phyloP scores from a whole-genome alignment of 2,329 filamentous ascomycete genomes.

The Aspergillus amoenus region DNA sequence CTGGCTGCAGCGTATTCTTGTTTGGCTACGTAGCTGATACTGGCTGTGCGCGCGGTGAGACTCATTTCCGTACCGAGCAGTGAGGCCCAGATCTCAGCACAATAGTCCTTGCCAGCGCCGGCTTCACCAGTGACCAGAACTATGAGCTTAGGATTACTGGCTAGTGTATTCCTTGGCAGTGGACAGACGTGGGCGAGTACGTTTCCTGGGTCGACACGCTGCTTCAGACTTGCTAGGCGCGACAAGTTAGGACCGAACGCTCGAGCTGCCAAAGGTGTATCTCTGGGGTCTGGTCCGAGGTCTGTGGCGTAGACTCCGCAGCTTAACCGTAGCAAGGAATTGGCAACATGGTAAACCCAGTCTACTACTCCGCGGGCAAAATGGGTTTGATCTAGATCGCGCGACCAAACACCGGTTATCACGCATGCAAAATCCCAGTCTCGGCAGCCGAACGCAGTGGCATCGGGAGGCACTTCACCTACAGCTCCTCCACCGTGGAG shows the following conservation, averaged over 20 bases:
- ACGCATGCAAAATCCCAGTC: conserved; percentile 66
- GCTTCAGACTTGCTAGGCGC: conserved; percentile 55
- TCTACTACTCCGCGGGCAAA: conserved; percentile 37
- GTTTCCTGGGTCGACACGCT: conserved; percentile 48
- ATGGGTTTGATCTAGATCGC: conserved; percentile 51
- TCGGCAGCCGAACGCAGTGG: conserved; percentile 62
- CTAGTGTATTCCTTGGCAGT: conserved; percentile 36
- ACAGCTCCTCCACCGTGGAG: conserved; percentile 59
- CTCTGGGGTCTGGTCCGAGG: conserved; percentile 62
- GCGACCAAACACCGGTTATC: conserved; percentile 61
- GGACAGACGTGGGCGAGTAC: conserved; percentile 59
- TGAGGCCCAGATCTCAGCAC: conserved; percentile 54
- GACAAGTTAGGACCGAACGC: conserved; percentile 59
- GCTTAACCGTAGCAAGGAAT: conserved; percentile 50
- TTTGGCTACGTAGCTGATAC: conserved; percentile 61
- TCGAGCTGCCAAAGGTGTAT: conserved; percentile 49
- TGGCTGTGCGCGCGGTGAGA: conserved; percentile 45
- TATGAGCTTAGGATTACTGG: conserved; percentile 41
- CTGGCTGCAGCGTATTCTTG: conserved; percentile 53
- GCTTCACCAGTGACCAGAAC: conserved; percentile 55
- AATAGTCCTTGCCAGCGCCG: conserved; percentile 62
- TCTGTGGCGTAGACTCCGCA: conserved; percentile 60
- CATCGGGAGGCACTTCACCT: conserved; percentile 43
- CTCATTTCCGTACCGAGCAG: background rate
- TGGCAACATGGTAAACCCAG: conserved; percentile 59